Base-by-base conservation (phyloP, 352 stramenopile species). In the Phytophthora cryptogea region DNA sequence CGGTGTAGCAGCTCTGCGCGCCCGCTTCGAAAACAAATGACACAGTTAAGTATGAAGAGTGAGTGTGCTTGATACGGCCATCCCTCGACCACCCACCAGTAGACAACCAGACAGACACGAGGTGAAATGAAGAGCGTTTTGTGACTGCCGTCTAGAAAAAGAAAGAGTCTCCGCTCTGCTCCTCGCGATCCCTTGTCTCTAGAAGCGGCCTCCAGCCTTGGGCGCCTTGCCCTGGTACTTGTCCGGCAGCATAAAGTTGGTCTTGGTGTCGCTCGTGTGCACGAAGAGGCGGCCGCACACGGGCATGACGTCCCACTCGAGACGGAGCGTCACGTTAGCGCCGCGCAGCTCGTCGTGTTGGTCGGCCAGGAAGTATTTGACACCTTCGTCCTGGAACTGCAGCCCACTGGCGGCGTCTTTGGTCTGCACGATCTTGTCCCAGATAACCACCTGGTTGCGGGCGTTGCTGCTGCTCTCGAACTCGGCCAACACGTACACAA, bases 231-330 rank as follows among this genome's bases (percentile, higher is more conserved):
- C 84, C 51, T 90, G 67, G 66, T 94, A 94, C 62, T 63, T 69
- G 44, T 63, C 48, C 26, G 85, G 85, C 61, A 94, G 59, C 49
- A 64, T 61, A 54, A 94, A 94, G 42, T 60, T 80, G 32, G 72
- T 55, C 56, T 70, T 68, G 33, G 57, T 76, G 35, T 75, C 68
- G 37, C 68, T 64, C 31, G 72, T 71, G 68, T 92, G 68, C 58
- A 92, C 70, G 23, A 92, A 92, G 23, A 94, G 72, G 10, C 78
- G 74, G 37, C 86, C 86, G 56, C 80, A 91, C 28, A 95, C 84
- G 8, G 86, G 86, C 86, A 95, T 95, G 65, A 92, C 73, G 59
- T 95, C 86, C 83, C 84, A 95, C 66, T 93, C 76, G 52, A 95
- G 75, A 36, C 79, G 71, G 55, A 95, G 78, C 55, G 82, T 89